phyloP scores from a whole-genome alignment of 2,329 filamentous ascomycete species.

The Verticillium isaacii region DNA sequence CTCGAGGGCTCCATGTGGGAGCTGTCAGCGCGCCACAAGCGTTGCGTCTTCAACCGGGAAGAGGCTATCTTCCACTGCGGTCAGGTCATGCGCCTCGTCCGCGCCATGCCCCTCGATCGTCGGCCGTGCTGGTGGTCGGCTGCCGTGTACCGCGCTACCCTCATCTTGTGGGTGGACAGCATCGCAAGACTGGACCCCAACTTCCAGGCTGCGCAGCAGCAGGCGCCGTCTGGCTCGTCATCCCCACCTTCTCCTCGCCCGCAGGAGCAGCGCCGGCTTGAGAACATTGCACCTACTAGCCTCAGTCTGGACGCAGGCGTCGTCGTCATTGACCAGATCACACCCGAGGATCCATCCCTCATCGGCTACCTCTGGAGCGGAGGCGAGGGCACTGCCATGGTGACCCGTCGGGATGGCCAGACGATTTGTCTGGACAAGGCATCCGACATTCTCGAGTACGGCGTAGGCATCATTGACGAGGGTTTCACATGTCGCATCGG shows the following conservation, averaged over 20 bases:
- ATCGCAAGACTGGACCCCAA: constrained; percentile 31
- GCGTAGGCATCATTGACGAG: constrained; percentile 31
- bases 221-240: background rate
- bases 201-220: constrained; percentile 22
- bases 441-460: constrained; percentile 32
- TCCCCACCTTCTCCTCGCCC: constrained; percentile 10
- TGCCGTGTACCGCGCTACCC: constrained; percentile 61
- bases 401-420: constrained; percentile 27
- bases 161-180: constrained; percentile 60
- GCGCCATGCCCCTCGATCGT: constrained; percentile 53
- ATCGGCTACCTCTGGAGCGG: constrained; percentile 33
- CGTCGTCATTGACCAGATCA: constrained; percentile 34
- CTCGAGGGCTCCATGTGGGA: constrained; percentile 52
- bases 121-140: constrained; percentile 69
- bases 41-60: constrained; percentile 58
- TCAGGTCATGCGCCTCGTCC: constrained; percentile 58
- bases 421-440: constrained; percentile 31
- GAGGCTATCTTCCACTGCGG: constrained; percentile 64
- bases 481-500: constrained; percentile 36
- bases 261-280: constrained; percentile 1
- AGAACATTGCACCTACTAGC: constrained; percentile 1
- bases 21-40: constrained; percentile 51
- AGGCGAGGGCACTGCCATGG: constrained; percentile 24
- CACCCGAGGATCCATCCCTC: constrained; percentile 30
- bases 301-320: constrained; percentile 3